These are phyloP conservation scores for Ceratocystiopsis sp. DNA, from an alignment of 2,329 filamentous ascomycete species.

Conservation along the genomic window DNA sequence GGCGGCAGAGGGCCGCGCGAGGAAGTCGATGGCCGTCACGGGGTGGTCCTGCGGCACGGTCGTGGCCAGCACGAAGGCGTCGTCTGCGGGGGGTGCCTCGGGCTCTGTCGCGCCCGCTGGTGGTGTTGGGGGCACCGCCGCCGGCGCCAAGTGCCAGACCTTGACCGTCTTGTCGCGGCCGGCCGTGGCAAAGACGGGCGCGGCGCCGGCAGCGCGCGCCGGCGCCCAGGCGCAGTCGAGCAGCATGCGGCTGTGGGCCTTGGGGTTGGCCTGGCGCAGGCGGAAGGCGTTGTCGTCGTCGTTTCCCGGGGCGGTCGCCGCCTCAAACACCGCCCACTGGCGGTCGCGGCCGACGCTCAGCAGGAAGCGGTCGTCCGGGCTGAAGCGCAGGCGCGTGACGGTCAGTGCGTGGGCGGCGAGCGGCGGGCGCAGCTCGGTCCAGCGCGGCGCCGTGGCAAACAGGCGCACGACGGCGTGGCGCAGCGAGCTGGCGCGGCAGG, in stretches of 20 bases:
- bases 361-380: constrained; percentile 44
- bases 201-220: constrained; percentile 14
- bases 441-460: constrained; percentile 65
- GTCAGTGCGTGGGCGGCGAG: constrained; percentile 77
- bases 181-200: constrained; percentile 59
- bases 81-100: constrained; percentile 11
- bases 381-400: constrained; percentile 68
- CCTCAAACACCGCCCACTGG: constrained; percentile 72
- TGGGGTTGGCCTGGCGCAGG: constrained; percentile 50
- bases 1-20: constrained; percentile 18
- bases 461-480: constrained; percentile 90
- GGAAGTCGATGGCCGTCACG: constrained; percentile 57
- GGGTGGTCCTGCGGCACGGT: constrained; percentile 39
- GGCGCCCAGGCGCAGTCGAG: constrained; percentile 75
- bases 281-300: constrained; percentile 26
- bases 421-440: constrained; percentile 75
- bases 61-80: constrained; percentile 32
- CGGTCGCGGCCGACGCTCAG: constrained; percentile 83
- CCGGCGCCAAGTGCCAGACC: constrained; percentile 36
- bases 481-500: constrained; percentile 79
- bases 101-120: no score
- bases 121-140: constrained; percentile 6
- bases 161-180: constrained; percentile 77
- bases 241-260: constrained; percentile 87
- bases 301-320: constrained; percentile 19